These are phyloP conservation scores for Colletotrichum plurivorum DNA, from an alignment of 2,329 filamentous ascomycete species.

Conservation along the genomic window DNA sequence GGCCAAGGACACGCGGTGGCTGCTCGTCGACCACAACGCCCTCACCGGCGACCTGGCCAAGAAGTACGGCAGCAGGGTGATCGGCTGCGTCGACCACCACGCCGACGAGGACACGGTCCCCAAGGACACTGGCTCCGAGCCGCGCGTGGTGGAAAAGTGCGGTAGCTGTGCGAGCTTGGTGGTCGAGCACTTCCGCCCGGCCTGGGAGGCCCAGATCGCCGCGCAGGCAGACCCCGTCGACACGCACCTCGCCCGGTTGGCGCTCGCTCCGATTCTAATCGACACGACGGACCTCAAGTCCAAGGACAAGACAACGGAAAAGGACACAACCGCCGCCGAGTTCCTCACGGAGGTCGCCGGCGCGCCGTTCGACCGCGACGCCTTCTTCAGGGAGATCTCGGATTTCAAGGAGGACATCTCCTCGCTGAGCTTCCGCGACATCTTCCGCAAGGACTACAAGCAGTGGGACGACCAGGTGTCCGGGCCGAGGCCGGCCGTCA, in stretches of 20 bases:
- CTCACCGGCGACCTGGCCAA: slow-evolving; percentile 73
- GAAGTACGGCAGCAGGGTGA: slow-evolving; percentile 66
- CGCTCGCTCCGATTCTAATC: slow-evolving; percentile 79
- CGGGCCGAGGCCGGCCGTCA: slow-evolving; percentile 45
- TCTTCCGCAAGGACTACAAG: slow-evolving; percentile 89
- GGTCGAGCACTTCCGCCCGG: slow-evolving; percentile 67
- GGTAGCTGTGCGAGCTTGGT: slow-evolving; percentile 84
- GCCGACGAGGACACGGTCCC: slow-evolving; percentile 75
- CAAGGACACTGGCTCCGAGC: slow-evolving; percentile 59
- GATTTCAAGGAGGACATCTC: slow-evolving; percentile 78
- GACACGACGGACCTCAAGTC: slow-evolving; percentile 78
- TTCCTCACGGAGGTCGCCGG: slow-evolving; percentile 66
- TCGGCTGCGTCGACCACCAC: slow-evolving; percentile 84
- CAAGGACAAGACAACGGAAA: slow-evolving; percentile 74
- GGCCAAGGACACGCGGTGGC: slow-evolving; percentile 74
- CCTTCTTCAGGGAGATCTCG: slow-evolving; percentile 72
- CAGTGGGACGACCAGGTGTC: slow-evolving; percentile 74
- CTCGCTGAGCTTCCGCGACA: slow-evolving; percentile 72
- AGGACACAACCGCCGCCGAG: slow-evolving; percentile 70
- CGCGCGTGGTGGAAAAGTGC: slow-evolving; percentile 74
- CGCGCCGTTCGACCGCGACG: slow-evolving; percentile 63
- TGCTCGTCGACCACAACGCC: slow-evolving; percentile 85
- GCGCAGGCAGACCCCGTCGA: slow-evolving; percentile 54
- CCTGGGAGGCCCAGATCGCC: slow-evolving; percentile 69
- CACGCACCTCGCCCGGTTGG: slow-evolving; percentile 75